These are phyloP conservation scores for Karstenula rhodostoma DNA, from an alignment of 2,329 filamentous ascomycete species.

Conservation along the genomic window DNA sequence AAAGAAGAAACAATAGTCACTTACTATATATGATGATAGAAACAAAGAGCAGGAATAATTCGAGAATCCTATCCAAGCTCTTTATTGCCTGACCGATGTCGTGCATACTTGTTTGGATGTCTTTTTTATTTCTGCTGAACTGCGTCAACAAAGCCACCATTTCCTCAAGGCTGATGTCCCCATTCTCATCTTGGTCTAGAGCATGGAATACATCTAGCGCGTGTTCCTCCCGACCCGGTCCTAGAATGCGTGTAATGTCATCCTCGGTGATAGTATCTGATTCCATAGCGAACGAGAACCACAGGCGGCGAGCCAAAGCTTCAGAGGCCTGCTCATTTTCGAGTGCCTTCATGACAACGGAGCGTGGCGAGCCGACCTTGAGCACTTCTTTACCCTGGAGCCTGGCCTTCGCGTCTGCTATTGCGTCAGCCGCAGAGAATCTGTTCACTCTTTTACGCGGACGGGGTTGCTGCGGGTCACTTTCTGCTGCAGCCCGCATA, in stretches of 20 bases:
- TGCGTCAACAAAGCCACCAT: slow-evolving; percentile 89
- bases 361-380: slow-evolving; percentile 89
- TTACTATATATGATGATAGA: slow-evolving; percentile 82
- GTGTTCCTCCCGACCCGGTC: slow-evolving; percentile 73
- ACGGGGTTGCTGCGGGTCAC: slow-evolving; percentile 68
- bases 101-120: slow-evolving; percentile 91
- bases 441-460: too few species aligned
- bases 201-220: slow-evolving; percentile 85
- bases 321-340: slow-evolving; percentile 86
- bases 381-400: slow-evolving; percentile 82
- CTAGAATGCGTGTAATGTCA: slow-evolving; percentile 88
- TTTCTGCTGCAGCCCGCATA: slow-evolving; percentile 74
- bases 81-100: slow-evolving; percentile 95
- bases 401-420: slow-evolving; percentile 86
- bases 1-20: slow-evolving; percentile 35
- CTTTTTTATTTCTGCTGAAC: slow-evolving; percentile 84
- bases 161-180: slow-evolving; percentile 93
- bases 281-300: slow-evolving; percentile 98
- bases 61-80: slow-evolving; percentile 86
- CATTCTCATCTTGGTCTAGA: slow-evolving; percentile 87
- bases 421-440: slow-evolving; percentile 77
- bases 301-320: slow-evolving; percentile 86
- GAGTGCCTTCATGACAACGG: slow-evolving; percentile 85
- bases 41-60: slow-evolving; percentile 81
- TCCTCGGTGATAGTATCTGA: slow-evolving; percentile 81